phyloP scores from a whole-genome alignment of 2,329 filamentous ascomycete species.

The Zelopaecilomyces penicillatus region DNA sequence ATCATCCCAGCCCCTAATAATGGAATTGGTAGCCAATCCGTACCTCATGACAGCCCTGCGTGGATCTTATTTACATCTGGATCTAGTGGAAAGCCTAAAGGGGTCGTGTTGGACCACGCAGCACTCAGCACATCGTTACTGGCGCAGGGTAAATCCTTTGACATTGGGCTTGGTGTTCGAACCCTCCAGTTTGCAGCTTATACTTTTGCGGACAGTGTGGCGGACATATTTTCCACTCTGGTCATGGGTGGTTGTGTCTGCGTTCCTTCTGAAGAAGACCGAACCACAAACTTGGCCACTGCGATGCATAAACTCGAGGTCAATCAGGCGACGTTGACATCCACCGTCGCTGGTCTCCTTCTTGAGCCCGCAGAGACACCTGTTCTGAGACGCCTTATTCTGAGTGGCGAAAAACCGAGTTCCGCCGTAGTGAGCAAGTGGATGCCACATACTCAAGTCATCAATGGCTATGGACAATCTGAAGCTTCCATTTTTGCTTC shows the following conservation, averaged over 20 bases:
- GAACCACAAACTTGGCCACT: not conserved
- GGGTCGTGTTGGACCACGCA: not conserved
- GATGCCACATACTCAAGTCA: not conserved
- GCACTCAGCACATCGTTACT: not conserved
- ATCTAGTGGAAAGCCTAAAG: not conserved
- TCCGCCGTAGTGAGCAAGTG: not conserved
- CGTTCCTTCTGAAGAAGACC: constrained; percentile 4
- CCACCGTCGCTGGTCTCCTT: not conserved
- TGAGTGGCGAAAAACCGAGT: not conserved
- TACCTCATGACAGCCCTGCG: not conserved
- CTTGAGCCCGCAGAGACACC: not conserved
- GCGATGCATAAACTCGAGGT: not conserved
- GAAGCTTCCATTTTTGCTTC: not conserved
- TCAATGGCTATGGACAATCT: not conserved
- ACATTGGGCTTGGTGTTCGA: not conserved
- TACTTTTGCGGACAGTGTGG: constrained; percentile 4
- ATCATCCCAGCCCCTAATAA: too few species aligned
- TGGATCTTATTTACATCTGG: not conserved
- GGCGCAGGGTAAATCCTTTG: not conserved
- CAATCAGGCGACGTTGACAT: not conserved
- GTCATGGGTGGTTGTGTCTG: constrained; percentile 5
- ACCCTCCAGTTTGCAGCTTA: constrained; percentile 6
- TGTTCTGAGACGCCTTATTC: not conserved
- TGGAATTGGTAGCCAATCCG: not conserved
- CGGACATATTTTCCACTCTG: constrained; percentile 9